Evolutionary conservation across 176 grass and related monocot genomes (phyloP).

Genomic region (Zea luxurians): DNA sequence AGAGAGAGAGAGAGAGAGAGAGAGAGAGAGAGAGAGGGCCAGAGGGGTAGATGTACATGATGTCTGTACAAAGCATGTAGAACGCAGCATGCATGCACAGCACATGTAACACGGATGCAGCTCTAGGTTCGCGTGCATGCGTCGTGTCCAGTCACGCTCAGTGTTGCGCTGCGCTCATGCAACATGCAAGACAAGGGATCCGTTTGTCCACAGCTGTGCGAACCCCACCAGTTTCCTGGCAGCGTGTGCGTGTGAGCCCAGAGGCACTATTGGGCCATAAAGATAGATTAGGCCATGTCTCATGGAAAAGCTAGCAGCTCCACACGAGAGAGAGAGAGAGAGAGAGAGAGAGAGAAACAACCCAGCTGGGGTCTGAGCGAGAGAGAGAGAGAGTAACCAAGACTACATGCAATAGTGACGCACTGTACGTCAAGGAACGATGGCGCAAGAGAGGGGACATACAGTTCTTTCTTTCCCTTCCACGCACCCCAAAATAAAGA

Average conservation of each 20-base stretch:
- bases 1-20: slow-evolving; percentile 22
- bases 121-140: background rate
- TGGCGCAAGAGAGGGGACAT: slow-evolving; percentile 30
- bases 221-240: slow-evolving; percentile 49
- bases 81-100: slow-evolving; percentile 5
- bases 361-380: background rate
- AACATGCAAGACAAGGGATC: slow-evolving; percentile 89
- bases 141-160: slow-evolving; percentile 55
- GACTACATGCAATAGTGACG: slow-evolving; percentile 50
- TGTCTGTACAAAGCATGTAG: background rate
- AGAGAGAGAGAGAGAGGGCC: background rate
- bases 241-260: slow-evolving; percentile 50
- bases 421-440: slow-evolving; percentile 42
- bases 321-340: slow-evolving; percentile 32
- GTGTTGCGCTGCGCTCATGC: slow-evolving; percentile 69
- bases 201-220: slow-evolving; percentile 67
- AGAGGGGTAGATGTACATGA: background rate
- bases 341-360: slow-evolving; percentile 22
- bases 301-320: slow-evolving; percentile 38
- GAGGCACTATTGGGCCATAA: slow-evolving; percentile 62
- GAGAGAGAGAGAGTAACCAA: slow-evolving; percentile 8
- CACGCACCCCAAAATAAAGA: background rate
- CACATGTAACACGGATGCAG: slow-evolving; percentile 14
- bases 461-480: slow-evolving; percentile 6
- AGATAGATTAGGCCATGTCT: slow-evolving; percentile 63